These are phyloP conservation scores for Xylaria longipes DNA, from an alignment of 495 filamentous ascomycete species.

Conservation along the genomic window DNA sequence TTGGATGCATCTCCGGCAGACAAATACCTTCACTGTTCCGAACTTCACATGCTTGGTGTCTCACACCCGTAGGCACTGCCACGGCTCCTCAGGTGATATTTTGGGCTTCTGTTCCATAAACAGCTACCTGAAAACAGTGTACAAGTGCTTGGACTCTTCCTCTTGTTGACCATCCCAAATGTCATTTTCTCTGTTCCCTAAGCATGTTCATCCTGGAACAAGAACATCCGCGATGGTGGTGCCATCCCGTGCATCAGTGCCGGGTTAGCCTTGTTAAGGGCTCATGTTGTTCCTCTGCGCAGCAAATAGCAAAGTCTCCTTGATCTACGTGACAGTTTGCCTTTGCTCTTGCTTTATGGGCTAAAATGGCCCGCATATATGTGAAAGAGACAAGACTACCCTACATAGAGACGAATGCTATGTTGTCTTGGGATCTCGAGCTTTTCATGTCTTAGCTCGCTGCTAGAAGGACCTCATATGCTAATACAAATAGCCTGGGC, in stretches of 20 bases:
- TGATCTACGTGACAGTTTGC: slow-evolving; percentile 8
- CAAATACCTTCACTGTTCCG: neutral
- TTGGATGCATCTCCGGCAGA: neutral
- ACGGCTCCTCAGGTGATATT: neutral
- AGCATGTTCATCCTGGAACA: slow-evolving; percentile 4
- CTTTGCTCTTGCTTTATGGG: slow-evolving; percentile 3
- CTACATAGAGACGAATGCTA: slow-evolving; percentile 20
- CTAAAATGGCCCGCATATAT: neutral
- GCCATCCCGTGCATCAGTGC: neutral
- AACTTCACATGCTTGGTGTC: neutral
- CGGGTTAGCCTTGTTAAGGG: neutral
- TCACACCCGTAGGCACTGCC: neutral
- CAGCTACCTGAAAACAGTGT: neutral
- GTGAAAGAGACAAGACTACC: slow-evolving; percentile 34
- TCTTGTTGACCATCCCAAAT: slow-evolving; percentile 4
- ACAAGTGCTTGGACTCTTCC: neutral
- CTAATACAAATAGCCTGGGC: slow-evolving; percentile 11
- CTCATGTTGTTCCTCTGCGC: slow-evolving; percentile 7
- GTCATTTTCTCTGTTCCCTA: neutral
- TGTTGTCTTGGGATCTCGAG: slow-evolving; percentile 30
- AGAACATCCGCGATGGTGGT: neutral
- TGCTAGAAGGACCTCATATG: slow-evolving; percentile 11
- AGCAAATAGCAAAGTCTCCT: slow-evolving; percentile 22
- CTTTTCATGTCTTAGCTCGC: slow-evolving; percentile 32
- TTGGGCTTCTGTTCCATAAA: neutral